Evolutionary conservation across 305 asterid species (phyloP).

Genomic region (Nicotiana rustica): DNA sequence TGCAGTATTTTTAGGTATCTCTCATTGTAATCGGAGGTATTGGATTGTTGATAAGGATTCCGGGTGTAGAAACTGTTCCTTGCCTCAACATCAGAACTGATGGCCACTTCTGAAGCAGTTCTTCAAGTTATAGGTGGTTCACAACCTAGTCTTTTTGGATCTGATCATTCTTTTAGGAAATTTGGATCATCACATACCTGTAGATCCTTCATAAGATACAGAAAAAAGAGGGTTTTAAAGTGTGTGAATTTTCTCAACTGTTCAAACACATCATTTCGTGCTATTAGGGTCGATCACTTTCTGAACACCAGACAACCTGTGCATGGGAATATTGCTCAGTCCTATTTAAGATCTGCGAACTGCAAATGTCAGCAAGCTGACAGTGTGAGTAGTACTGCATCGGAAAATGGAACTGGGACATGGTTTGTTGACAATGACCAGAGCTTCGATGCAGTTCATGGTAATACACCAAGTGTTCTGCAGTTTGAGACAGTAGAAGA

Average conservation of each 20-base stretch:
- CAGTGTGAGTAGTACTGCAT: conserved; percentile 52
- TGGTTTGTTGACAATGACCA: conserved; percentile 49
- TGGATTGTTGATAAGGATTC: conserved; percentile 23
- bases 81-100: conserved; percentile 33
- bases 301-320: conserved; percentile 28
- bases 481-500: conserved; percentile 47
- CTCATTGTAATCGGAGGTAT: background rate
- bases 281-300: conserved; percentile 37
- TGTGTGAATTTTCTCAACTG: conserved; percentile 39
- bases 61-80: conserved; percentile 21
- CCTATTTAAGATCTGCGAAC: conserved; percentile 36
- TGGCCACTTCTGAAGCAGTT: conserved; percentile 62
- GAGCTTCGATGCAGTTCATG: conserved; percentile 42
- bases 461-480: conserved; percentile 38
- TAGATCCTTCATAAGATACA: conserved; percentile 42
- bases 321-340: conserved; percentile 36
- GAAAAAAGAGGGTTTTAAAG: conserved; percentile 46
- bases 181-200: conserved; percentile 39
- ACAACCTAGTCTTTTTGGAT: conserved; percentile 42
- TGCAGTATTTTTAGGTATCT: conserved; percentile 13
- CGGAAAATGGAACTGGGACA: conserved; percentile 51
- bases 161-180: conserved; percentile 43
- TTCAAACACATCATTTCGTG: conserved; percentile 32
- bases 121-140: conserved; percentile 48
- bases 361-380: conserved; percentile 65